Evolutionary conservation across 2,329 filamentous ascomycete genomes (phyloP).

Genomic region (Seiridium cupressi): DNA sequence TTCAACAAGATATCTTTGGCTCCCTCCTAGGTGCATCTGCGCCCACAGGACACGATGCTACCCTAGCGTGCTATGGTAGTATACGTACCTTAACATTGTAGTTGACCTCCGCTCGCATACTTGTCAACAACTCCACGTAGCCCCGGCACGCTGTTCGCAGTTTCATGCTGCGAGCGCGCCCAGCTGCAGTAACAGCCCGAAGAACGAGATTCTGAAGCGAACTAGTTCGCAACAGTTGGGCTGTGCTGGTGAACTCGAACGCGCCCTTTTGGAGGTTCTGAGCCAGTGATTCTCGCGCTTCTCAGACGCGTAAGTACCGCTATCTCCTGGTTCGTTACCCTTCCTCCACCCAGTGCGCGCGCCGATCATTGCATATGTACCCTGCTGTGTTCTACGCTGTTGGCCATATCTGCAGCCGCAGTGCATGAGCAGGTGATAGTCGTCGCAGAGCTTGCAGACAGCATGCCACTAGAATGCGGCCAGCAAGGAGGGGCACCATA

Average conservation of each 20-base stretch:
- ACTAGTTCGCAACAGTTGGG: not conserved
- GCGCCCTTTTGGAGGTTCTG: slow-evolving; percentile 19
- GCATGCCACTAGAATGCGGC: not conserved
- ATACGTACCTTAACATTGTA: no score
- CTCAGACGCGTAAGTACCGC: slow-evolving; percentile 22
- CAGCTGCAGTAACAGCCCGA: not conserved
- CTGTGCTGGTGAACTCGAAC: not conserved
- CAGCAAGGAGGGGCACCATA: not conserved
- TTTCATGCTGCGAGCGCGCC: slow-evolving; percentile 2
- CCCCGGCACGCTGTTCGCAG: not conserved
- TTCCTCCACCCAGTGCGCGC: slow-evolving; percentile 19
- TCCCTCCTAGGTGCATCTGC: not conserved
- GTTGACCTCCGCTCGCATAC: no score
- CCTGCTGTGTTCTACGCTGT: slow-evolving; percentile 30
- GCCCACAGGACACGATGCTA: no score
- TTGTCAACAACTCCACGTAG: not conserved
- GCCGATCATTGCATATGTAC: slow-evolving; percentile 36
- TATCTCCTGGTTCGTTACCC: slow-evolving; percentile 17
- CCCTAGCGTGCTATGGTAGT: no score
- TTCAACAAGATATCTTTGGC: not conserved
- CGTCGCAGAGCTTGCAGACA: slow-evolving; percentile 11
- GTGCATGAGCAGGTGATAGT: slow-evolving; percentile 21
- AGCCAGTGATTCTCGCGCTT: slow-evolving; percentile 24
- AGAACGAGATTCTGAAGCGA: not conserved
- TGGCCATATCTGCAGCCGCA: slow-evolving; percentile 28